Base-by-base conservation (phyloP, 2,329 filamentous ascomycete genomes). In the Tolypocladium amazonense region DNA sequence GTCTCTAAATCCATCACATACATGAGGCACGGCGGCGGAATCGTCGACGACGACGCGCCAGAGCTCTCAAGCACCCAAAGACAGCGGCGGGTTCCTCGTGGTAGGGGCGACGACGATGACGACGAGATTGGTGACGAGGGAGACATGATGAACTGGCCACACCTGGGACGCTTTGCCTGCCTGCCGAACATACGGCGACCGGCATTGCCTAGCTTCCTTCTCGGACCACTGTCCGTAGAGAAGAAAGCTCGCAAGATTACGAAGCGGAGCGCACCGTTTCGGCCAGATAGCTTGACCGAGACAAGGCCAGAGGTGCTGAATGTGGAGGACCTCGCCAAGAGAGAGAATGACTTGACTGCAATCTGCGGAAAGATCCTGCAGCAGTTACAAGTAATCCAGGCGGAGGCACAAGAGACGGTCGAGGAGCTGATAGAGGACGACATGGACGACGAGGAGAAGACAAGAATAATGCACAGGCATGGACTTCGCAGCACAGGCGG, bases 1-100 rank as follows among this genome's bases (percentile, higher is more conserved):
- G 85, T 97, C 18, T 89, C 89, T 0, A 96, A 95, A 73, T 93
- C 89, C 71, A 91, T 95, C 61, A 84, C 83, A 4, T 97, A 89
- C 70, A 97, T 97, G 91, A 85, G 84, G 27, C 80, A 83, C 41
- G 88, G 85, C 4, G 77, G 81, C 9, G 81, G 81, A 14, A 81
- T 83, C 30, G 74, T 75, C 18, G 77, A 82, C 56, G 77, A 81
- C 45, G 70, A 81, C 47, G 78, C 77, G 1, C 76, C 76, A 9
- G 81, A 81, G 56, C 74, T 82, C 52, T 80, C 77, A 4, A 75
- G 76, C 62, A 79, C 80, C 20, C 78, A 81, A 66, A 73, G 79
- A 56, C 72, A 77, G 62, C 74, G 78, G 47, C 71, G 80, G 62
- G 70, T 60, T 4, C 62, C 63, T 14, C 65, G 59, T 39, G 73